Evolutionary conservation across 495 filamentous ascomycete species (phyloP), one percentile per base, ranked within the genome.

Genomic region (Penicillium bialowiezense): DNA sequence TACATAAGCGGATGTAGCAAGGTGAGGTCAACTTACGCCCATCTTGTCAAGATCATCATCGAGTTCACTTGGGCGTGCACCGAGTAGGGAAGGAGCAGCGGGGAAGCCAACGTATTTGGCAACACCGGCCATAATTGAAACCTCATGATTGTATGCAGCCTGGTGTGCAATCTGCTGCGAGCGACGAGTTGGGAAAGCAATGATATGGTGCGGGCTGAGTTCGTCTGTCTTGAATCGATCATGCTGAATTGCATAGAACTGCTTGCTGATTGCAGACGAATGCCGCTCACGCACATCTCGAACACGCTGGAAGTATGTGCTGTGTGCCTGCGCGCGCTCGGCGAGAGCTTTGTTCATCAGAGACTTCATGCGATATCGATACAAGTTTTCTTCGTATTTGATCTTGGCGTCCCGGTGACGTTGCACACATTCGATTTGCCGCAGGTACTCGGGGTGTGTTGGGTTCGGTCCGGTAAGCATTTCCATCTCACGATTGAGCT

Each of bases 61-160:
- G 19, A 90, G 68, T 51, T 95, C 90, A 14, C 82, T 73, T 8
- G 80, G 74, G 12, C 88, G 82, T 15, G 85, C 87, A 19, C 84
- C 79, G 20, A 77, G 69, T 52, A 98, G 82, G 9, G 84, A 76
- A 15, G 93, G 93, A n/a, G 92, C 92, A 26, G 92, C 92, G 21
- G 93, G 93, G 68, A 97, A 97, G 18, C 93, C 93, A 42, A 95
- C 81, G 67, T 96, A 89, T 65, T 96, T 96, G 6, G 91, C 90
- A 47, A 97, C 79, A 15, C 93, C 92, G 7, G 90, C 85, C 47
- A 98, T 78, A 12, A 96, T 78, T 5, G 89, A 91, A 4, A 98
- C 90, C 63, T 98, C 93, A 56, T 85, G 85, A 65, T 96, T 97
- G 66, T 96, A 96, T 36, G 88, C 85, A 33, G 87, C 78, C 57